Conservation (phyloP, 805 yeast species). For the Spathaspora arborariae region DNA sequence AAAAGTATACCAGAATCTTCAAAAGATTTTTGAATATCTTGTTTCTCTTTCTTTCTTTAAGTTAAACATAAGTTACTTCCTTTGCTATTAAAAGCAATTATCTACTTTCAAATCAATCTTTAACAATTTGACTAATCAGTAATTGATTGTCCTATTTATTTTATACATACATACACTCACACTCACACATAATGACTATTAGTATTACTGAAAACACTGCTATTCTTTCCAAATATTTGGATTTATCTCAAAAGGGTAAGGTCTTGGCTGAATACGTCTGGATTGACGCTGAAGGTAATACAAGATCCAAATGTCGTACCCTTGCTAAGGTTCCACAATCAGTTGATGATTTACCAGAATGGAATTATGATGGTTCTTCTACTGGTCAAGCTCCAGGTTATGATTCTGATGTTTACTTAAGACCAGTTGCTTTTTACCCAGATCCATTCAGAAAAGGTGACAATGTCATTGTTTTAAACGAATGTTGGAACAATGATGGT, state of each 20-base stretch:
- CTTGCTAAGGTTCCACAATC: slow-evolving; percentile 62
- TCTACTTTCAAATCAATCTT: background rate
- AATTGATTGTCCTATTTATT: background rate
- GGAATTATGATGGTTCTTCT: slow-evolving; percentile 99
- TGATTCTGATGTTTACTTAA: slow-evolving; percentile 90
- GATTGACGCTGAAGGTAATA: slow-evolving; percentile 89
- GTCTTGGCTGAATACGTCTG: slow-evolving; percentile 96
- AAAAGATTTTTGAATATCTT: background rate
- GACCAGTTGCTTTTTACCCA: slow-evolving; percentile 93
- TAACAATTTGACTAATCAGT: background rate
- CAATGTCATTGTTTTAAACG: slow-evolving; percentile 90
- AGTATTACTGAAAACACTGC: slow-evolving; percentile 64
- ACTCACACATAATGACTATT: slow-evolving; percentile 22
- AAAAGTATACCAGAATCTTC: slow-evolving; percentile 1
- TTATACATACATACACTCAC: background rate
- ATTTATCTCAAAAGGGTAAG: slow-evolving; percentile 79
- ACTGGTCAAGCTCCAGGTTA: slow-evolving; percentile 98
- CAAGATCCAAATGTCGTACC: slow-evolving; percentile 95
- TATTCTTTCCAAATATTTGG: slow-evolving; percentile 77
- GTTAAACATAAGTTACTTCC: background rate
- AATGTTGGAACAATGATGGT: slow-evolving; percentile 98
- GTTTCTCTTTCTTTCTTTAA: background rate
- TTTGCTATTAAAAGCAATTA: background rate
- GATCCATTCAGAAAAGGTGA: slow-evolving; percentile 99
- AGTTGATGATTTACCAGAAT: slow-evolving; percentile 89